Evolutionary conservation across 345 rosid genomes (phyloP).

Genomic region (Hevea brasiliensis): DNA sequence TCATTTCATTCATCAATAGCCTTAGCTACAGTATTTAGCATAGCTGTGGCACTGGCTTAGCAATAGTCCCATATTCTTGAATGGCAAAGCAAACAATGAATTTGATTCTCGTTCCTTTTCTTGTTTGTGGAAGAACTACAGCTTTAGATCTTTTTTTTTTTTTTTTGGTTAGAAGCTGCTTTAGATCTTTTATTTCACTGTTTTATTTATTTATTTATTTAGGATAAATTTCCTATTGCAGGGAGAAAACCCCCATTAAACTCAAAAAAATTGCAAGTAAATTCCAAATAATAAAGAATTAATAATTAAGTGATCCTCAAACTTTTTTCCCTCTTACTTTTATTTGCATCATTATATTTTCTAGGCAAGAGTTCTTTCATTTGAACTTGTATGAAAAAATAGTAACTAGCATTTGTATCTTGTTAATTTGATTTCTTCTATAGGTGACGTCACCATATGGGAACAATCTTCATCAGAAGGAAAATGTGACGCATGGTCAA

Average conservation of each 20-base stretch:
- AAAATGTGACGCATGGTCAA: slow-evolving; percentile 76
- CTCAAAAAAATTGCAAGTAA: background rate
- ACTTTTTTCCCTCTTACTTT: background rate
- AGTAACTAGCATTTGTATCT: no score
- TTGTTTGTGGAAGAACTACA: background rate
- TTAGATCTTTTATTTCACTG: no score
- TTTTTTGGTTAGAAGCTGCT: no score
- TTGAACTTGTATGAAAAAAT: background rate
- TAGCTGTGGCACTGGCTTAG: no score
- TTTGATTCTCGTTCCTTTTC: background rate
- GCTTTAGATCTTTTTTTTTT: background rate
- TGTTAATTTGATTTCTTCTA: no score
- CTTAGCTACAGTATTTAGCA: background rate
- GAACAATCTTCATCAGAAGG: slow-evolving; percentile 53
- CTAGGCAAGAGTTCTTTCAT: background rate
- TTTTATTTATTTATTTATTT: no score
- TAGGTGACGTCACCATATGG: slow-evolving; percentile 87
- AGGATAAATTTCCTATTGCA: no score
- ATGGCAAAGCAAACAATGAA: background rate
- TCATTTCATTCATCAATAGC: background rate
- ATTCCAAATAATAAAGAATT: background rate
- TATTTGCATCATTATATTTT: background rate
- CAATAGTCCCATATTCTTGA: slow-evolving; percentile 1
- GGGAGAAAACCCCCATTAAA: background rate
- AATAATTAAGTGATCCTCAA: background rate